Evolutionary conservation across 2,329 filamentous ascomycete species (phyloP).

Genomic region (Neophaeococcomyces aloes): DNA sequence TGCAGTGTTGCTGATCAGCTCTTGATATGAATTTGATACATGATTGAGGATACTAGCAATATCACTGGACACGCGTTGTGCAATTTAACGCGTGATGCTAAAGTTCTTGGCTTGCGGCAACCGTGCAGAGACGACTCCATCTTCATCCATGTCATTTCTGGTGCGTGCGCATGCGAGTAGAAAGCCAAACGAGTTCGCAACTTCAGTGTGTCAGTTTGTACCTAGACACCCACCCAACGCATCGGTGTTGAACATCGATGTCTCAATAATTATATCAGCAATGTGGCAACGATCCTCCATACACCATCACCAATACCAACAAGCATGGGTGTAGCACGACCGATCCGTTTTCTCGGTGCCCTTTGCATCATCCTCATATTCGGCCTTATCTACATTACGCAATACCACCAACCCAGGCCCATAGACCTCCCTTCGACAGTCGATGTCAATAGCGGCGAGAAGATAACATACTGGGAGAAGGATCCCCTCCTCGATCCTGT

Average conservation of each 20-base stretch:
- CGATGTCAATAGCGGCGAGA: slow-evolving; percentile 31
- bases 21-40: too few species aligned
- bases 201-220: too few species aligned
- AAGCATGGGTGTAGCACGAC: slow-evolving; percentile 72
- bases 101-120: not conserved
- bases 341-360: slow-evolving; percentile 67
- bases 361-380: slow-evolving; percentile 62
- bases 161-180: not conserved
- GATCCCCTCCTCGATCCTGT: slow-evolving; percentile 82
- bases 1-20: too few species aligned
- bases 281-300: too few species aligned
- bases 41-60: too few species aligned
- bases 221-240: too few species aligned
- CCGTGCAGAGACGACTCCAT: too few species aligned
- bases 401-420: slow-evolving; percentile 53
- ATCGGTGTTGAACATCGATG: too few species aligned
- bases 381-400: slow-evolving; percentile 57
- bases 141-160: not conserved
- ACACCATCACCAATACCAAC: not conserved
- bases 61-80: not conserved
- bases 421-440: slow-evolving; percentile 29
- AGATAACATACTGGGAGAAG: slow-evolving; percentile 49
- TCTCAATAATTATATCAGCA: too few species aligned
- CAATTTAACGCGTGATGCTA: not conserved
- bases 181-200: too few species aligned